A percentile compares a stretch with the other conserved stretches of the same genome.
These are phyloP conservation scores for Mycosarcoma maydis DNA, from an alignment of 1,284 basidiomycete genomes.

Conservation along the genomic window DNA sequence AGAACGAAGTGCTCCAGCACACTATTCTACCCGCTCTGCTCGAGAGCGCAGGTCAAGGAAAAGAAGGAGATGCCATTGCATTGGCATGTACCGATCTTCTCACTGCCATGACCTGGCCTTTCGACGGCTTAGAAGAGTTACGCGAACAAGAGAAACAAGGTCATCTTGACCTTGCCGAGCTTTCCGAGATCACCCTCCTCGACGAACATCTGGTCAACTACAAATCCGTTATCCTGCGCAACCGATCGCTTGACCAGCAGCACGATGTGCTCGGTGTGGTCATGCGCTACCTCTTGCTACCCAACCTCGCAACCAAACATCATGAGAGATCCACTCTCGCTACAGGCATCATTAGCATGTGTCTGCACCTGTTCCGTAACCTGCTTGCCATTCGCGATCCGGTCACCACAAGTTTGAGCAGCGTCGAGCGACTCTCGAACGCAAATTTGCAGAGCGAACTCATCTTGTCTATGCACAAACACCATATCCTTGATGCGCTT, in stretches of 20 bases:
- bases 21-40: slow-evolving; percentile 65
- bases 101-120: slow-evolving; percentile 66
- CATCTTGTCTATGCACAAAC: slow-evolving; percentile 52
- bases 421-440: slow-evolving; percentile 50
- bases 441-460: slow-evolving; percentile 62
- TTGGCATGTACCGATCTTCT: slow-evolving; percentile 65
- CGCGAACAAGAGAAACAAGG: slow-evolving; percentile 56
- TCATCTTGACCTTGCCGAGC: slow-evolving; percentile 48
- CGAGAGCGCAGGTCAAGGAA: slow-evolving; percentile 56
- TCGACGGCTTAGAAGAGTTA: slow-evolving; percentile 60
- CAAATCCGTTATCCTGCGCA: slow-evolving; percentile 62
- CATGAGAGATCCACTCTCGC: slow-evolving; percentile 57
- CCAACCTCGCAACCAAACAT: slow-evolving; percentile 59
- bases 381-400: slow-evolving; percentile 64
- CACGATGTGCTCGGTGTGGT: slow-evolving; percentile 56
- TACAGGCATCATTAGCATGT: slow-evolving; percentile 62
- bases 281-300: slow-evolving; percentile 60
- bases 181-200: slow-evolving; percentile 49
- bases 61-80: slow-evolving; percentile 56
- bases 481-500: slow-evolving; percentile 60
- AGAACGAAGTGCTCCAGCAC: slow-evolving; percentile 61
- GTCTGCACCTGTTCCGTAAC: slow-evolving; percentile 65
- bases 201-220: slow-evolving; percentile 58
- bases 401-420: slow-evolving; percentile 49
- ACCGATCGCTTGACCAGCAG: slow-evolving; percentile 38